A percentile compares a stretch with the other conserved stretches of the same genome.
phyloP scores from a whole-genome alignment of 306 rosid species.

The Gastrolobium bilobum region DNA sequence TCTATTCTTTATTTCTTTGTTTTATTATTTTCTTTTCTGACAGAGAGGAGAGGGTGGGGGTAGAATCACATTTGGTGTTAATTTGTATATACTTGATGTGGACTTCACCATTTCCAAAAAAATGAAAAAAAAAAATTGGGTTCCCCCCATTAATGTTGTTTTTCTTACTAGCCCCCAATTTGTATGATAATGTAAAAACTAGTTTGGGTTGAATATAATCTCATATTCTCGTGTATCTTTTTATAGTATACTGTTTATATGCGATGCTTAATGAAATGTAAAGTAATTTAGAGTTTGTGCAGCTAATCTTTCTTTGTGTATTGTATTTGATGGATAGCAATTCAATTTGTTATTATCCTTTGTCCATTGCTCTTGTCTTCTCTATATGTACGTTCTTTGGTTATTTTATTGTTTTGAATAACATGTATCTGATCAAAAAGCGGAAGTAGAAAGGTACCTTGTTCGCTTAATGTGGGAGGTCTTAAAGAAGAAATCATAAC shows the following conservation, averaged over 20 bases:
- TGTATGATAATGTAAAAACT: constrained; percentile 33
- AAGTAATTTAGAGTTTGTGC: not conserved
- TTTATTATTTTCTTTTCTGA: constrained; percentile 7
- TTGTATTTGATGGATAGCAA: not conserved
- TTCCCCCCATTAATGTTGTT: not conserved
- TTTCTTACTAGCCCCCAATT: not conserved
- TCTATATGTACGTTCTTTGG: no score
- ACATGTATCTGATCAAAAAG: no score
- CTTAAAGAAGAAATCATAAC: not conserved
- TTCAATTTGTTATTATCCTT: no score
- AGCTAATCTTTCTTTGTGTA: no score
- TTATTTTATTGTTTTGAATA: no score
- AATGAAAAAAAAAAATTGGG: not conserved
- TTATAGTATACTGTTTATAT: not conserved
- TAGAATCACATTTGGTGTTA: not conserved
- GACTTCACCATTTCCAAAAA: constrained; percentile 12
- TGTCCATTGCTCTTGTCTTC: no score
- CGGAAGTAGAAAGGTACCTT: no score
- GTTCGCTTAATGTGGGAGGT: no score
- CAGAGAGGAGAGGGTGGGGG: not conserved
- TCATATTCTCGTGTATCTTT: not conserved
- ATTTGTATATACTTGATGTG: constrained; percentile 36
- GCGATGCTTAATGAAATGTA: not conserved
- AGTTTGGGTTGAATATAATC: constrained; percentile 1
- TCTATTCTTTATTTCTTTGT: constrained; percentile 38